Percentiles rank a stretch among this genome's conserved stretches.
Evolutionary conservation across 331 rosid genomes (phyloP).

Genomic region (Rhamnella rubrinervis): DNA sequence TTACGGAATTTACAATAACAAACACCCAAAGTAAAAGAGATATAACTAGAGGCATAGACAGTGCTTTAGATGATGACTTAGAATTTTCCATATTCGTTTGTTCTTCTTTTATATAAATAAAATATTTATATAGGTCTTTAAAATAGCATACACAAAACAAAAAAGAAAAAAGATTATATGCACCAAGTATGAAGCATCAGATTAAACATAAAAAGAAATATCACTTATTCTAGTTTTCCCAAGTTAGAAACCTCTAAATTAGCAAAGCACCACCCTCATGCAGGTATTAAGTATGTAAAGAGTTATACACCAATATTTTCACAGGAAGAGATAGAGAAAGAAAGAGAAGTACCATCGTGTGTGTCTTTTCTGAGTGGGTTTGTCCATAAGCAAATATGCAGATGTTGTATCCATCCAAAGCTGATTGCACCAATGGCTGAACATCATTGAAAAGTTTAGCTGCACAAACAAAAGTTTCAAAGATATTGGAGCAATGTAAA

Average conservation of each 20-base stretch:
- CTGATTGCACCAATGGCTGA: slow-evolving; percentile 92
- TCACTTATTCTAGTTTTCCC: too few species aligned
- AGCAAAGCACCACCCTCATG: too few species aligned
- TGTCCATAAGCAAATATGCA: slow-evolving; percentile 93
- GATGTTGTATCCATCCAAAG: slow-evolving; percentile 94
- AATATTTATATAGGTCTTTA: too few species aligned
- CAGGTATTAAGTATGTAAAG: background rate
- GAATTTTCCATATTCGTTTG: too few species aligned
- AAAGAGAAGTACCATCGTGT: slow-evolving; percentile 68
- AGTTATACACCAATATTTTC: slow-evolving; percentile 1
- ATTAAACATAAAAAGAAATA: too few species aligned
- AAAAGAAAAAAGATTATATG: background rate
- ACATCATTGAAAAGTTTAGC: slow-evolving; percentile 89
- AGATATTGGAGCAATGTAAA: slow-evolving; percentile 25
- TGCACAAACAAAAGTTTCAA: slow-evolving; percentile 39
- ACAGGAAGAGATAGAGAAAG: slow-evolving; percentile 35
- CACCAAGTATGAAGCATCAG: background rate
- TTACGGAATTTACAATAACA: slow-evolving; percentile 10
- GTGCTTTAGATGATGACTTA: too few species aligned
- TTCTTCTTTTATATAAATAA: too few species aligned
- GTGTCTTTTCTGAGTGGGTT: slow-evolving; percentile 87
- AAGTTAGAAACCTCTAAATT: too few species aligned
- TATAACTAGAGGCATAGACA: background rate
- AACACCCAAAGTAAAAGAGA: background rate
- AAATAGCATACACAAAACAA: background rate